Evolutionary conservation across 2,329 filamentous ascomycete genomes (phyloP).

Genomic region (Penicillium corylophilum): DNA sequence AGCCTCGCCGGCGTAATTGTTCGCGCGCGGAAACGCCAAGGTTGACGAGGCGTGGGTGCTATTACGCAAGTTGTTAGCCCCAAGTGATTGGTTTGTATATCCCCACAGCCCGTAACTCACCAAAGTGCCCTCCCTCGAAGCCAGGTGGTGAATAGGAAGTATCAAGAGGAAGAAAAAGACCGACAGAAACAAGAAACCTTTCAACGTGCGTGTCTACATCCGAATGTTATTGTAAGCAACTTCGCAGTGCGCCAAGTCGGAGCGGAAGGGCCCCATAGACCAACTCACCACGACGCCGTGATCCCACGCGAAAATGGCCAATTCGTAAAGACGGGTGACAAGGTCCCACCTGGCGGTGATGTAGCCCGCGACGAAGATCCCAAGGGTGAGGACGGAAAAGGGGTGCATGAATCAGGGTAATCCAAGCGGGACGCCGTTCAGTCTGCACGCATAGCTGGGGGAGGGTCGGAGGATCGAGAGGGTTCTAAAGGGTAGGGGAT

Average conservation of each 20-base stretch:
- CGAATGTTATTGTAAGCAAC: constrained; percentile 5
- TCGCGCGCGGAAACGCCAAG: constrained; percentile 90
- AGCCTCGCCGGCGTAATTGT: constrained; percentile 89
- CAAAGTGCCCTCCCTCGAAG: constrained; percentile 73
- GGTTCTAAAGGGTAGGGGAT: background rate
- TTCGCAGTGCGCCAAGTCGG: constrained; percentile 3
- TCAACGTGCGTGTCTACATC: constrained; percentile 72
- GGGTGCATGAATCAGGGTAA: constrained; percentile 74
- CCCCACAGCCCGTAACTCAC: constrained; percentile 52
- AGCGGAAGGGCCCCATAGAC: constrained; percentile 10
- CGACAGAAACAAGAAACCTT: constrained; percentile 80
- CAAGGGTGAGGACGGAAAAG: constrained; percentile 91
- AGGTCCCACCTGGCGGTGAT: constrained; percentile 99
- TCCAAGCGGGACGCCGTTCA: constrained; percentile 27
- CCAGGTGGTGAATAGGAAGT: constrained; percentile 79
- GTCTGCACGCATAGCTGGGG: constrained; percentile 33
- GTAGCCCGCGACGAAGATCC: constrained; percentile 99
- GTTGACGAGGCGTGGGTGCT: constrained; percentile 79
- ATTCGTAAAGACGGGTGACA: constrained; percentile 92
- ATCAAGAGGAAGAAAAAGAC: constrained; percentile 81
- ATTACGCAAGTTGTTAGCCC: constrained; percentile 7
- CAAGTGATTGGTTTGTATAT: background rate
- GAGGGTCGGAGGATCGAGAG: background rate
- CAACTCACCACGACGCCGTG: constrained; percentile 87
- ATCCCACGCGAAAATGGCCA: constrained; percentile 96